Percentiles rank a stretch among this genome's conserved stretches.
These are phyloP conservation scores for Phaeosphaeriaceae sp. DNA, from an alignment of 2,329 filamentous ascomycete genomes.

Conservation along the genomic window DNA sequence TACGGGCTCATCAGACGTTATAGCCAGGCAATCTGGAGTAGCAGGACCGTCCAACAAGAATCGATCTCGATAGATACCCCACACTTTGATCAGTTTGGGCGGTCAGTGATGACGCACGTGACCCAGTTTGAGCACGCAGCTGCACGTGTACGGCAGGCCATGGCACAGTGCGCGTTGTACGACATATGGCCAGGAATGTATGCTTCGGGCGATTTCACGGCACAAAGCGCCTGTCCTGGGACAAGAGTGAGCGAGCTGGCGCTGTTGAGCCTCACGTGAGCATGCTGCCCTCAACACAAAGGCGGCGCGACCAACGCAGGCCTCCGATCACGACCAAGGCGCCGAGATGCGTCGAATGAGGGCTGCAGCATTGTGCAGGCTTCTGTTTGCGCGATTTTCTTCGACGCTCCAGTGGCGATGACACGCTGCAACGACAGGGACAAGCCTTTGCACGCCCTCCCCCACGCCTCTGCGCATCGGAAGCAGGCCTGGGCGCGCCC, in stretches of 20 bases:
- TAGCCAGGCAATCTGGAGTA: not conserved
- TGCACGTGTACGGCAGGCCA: not conserved
- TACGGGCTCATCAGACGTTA: not conserved
- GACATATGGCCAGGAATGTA: not conserved
- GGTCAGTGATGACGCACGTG: too few relatives aligned
- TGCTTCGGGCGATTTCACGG: not conserved
- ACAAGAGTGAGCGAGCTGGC: not conserved
- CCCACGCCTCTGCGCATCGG: constrained; percentile 3
- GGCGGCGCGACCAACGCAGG: not conserved
- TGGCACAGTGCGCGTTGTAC: not conserved
- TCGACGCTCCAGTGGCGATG: constrained; percentile 3
- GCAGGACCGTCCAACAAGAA: not conserved
- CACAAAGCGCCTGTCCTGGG: not conserved
- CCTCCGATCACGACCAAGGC: constrained; percentile 1
- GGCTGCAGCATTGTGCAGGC: not conserved
- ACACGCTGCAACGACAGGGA: constrained; percentile 3
- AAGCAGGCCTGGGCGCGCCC: constrained; percentile 11
- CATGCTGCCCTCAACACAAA: not conserved
- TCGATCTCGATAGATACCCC: not conserved
- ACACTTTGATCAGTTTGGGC: too few relatives aligned
- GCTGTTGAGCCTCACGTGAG: constrained; percentile 1
- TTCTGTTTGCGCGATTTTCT: constrained; percentile 19
- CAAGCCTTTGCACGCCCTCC: not conserved
- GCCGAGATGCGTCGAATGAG: constrained; percentile 9
- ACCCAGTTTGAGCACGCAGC: not conserved